These are phyloP conservation scores for Musa schizocarpa DNA, from an alignment of 176 grass and related monocot genomes.

Conservation along the genomic window DNA sequence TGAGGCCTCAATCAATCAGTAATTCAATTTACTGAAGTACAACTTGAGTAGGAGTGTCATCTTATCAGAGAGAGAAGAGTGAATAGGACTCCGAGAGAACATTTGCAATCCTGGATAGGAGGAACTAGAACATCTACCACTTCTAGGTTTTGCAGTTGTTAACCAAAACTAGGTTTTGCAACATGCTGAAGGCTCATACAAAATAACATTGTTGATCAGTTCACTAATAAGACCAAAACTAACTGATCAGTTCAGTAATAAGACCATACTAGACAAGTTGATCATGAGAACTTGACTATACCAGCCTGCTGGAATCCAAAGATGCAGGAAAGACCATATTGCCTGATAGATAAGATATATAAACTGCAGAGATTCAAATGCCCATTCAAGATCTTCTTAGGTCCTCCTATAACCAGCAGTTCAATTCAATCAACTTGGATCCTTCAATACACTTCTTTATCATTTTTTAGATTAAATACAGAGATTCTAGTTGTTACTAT, in stretches of 20 bases:
- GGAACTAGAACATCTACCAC: not conserved
- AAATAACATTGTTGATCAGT: not conserved
- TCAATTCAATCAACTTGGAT: conserved; percentile 1
- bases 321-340: not conserved
- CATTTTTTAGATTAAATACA: not conserved
- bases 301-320: not conserved
- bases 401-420: not conserved
- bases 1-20: not conserved
- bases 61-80: not conserved
- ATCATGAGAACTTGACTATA: too few relatives aligned
- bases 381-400: not conserved
- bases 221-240: not conserved
- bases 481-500: not conserved
- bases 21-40: not conserved
- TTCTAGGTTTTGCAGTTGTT: not conserved
- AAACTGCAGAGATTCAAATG: not conserved
- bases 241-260: not conserved
- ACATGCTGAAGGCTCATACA: not conserved
- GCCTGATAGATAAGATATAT: not conserved
- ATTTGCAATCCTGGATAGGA: not conserved
- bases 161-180: not conserved
- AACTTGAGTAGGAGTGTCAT: not conserved
- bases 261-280: not conserved
- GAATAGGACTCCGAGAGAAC: not conserved
- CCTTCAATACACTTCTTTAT: not conserved